Percentiles rank a stretch among this genome's conserved stretches.
phyloP scores from a whole-genome alignment of 2,329 filamentous ascomycete species.

The Aspergillus proliferans region DNA sequence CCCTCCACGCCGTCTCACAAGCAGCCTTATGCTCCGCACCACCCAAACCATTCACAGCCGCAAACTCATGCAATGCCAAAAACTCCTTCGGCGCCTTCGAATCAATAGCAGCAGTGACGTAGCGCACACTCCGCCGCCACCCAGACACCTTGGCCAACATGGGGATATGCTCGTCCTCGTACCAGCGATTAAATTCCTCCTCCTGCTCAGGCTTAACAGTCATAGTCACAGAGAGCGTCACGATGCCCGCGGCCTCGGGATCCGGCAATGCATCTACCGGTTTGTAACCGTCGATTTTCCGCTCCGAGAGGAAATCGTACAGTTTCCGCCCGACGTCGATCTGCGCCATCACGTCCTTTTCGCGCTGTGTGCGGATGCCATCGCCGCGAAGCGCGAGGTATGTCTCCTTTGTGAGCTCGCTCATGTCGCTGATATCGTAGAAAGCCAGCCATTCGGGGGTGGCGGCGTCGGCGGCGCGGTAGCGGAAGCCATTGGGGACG shows the following conservation, averaged over 20 bases:
- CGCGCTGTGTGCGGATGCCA: conserved; percentile 51
- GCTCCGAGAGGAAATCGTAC: conserved; percentile 59
- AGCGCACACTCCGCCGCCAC: conserved; percentile 69
- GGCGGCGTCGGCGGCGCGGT: conserved; percentile 58
- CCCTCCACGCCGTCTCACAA: conserved; percentile 56
- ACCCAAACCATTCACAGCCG: conserved; percentile 58
- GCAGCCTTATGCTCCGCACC: conserved; percentile 60
- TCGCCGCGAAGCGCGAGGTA: conserved; percentile 53
- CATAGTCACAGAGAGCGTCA: conserved; percentile 58
- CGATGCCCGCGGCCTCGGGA: conserved; percentile 53
- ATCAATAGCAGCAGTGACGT: conserved; percentile 60
- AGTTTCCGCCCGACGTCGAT: conserved; percentile 65
- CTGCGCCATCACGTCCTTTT: conserved; percentile 57
- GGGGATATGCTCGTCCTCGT: conserved; percentile 65
- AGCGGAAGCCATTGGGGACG: conserved; percentile 72
- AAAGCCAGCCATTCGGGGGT: conserved; percentile 68
- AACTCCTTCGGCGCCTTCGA: conserved; percentile 51
- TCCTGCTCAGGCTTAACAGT: conserved; percentile 47
- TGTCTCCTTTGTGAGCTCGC: conserved; percentile 57
- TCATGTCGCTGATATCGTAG: conserved; percentile 75
- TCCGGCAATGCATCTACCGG: conserved; percentile 56
- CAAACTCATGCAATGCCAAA: conserved; percentile 67
- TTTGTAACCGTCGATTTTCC: conserved; percentile 51
- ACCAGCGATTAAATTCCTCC: conserved; percentile 61
- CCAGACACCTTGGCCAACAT: conserved; percentile 69